Percentiles rank a stretch among this genome's conserved stretches.
Evolutionary conservation across 139 green algal species (phyloP).

Genomic region (Trebouxia sp.): DNA sequence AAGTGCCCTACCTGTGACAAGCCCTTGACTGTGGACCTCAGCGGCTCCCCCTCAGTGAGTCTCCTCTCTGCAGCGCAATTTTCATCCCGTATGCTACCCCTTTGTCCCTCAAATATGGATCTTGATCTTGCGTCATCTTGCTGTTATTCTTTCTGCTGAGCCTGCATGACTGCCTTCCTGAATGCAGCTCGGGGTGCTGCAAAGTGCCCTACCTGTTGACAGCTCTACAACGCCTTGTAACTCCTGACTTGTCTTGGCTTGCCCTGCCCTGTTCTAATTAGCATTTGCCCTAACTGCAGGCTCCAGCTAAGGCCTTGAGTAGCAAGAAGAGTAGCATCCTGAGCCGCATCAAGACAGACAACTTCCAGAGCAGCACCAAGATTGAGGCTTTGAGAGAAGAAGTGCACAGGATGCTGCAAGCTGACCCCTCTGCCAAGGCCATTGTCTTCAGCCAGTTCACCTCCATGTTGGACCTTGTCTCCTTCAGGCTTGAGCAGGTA

Average conservation of each 20-base stretch:
- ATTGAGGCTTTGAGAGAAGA: slow-evolving; percentile 91
- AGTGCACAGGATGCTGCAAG: slow-evolving; percentile 65
- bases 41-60: slow-evolving; percentile 16
- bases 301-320: neutral
- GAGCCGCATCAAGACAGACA: slow-evolving; percentile 58
- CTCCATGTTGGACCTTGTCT: slow-evolving; percentile 87
- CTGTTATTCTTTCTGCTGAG: neutral
- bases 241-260: neutral
- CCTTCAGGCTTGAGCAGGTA: slow-evolving; percentile 78
- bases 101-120: too few species aligned
- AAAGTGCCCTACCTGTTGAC: neutral
- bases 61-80: too few species aligned
- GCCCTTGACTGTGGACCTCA: slow-evolving; percentile 81
- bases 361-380: slow-evolving; percentile 90
- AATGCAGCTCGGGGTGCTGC: too few species aligned
- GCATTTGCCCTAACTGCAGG: neutral
- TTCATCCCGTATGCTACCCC: neutral
- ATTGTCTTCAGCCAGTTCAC: slow-evolving; percentile 97
- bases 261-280: neutral
- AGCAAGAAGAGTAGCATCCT: slow-evolving; percentile 72
- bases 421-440: slow-evolving; percentile 79
- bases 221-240: neutral
- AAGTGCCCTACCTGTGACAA: slow-evolving; percentile 74
- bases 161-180: too few species aligned
- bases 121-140: too few species aligned